Percentiles rank a stretch among this genome's conserved stretches.
phyloP scores from a whole-genome alignment of 1,284 basidiomycete genomes.

The Microbotryum intermedium region DNA sequence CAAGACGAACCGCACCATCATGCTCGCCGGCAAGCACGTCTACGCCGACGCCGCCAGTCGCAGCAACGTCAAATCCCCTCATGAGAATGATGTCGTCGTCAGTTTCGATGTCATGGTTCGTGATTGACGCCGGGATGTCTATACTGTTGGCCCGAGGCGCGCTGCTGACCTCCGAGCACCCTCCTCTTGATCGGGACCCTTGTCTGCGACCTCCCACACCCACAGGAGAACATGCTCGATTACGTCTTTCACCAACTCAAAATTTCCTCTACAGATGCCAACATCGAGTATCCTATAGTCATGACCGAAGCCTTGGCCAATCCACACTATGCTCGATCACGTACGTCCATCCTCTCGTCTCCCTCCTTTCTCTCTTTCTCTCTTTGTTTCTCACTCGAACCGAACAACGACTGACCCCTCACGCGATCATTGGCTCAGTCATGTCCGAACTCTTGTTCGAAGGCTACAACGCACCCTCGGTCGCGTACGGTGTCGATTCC shows the following conservation, averaged over 20 bases:
- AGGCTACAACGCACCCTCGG: slow-evolving; percentile 74
- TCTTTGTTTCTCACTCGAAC: too few species aligned
- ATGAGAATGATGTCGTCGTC: slow-evolving; percentile 81
- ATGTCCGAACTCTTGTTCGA: slow-evolving; percentile 97
- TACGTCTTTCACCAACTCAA: slow-evolving; percentile 82
- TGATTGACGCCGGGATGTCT: slow-evolving; percentile 23
- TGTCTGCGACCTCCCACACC: neutral
- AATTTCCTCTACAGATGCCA: slow-evolving; percentile 50
- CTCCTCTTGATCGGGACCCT: neutral
- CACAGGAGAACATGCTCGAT: slow-evolving; percentile 88
- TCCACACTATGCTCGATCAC: slow-evolving; percentile 69
- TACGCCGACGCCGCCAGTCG: slow-evolving; percentile 74
- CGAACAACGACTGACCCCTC: neutral
- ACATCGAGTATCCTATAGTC: slow-evolving; percentile 73
- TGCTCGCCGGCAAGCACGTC: slow-evolving; percentile 75
- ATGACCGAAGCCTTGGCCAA: slow-evolving; percentile 91
- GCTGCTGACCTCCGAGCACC: neutral
- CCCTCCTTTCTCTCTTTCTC: neutral
- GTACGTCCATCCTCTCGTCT: slow-evolving; percentile 21
- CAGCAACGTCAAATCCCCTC: slow-evolving; percentile 66
- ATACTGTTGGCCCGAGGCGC: neutral
- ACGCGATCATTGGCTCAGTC: slow-evolving; percentile 45
- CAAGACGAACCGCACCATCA: slow-evolving; percentile 63
- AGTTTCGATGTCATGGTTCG: slow-evolving; percentile 85
- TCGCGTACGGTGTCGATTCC: slow-evolving; percentile 84